Base-by-base conservation (phyloP, 257 asterid species). In the Penstemon barbatus region DNA sequence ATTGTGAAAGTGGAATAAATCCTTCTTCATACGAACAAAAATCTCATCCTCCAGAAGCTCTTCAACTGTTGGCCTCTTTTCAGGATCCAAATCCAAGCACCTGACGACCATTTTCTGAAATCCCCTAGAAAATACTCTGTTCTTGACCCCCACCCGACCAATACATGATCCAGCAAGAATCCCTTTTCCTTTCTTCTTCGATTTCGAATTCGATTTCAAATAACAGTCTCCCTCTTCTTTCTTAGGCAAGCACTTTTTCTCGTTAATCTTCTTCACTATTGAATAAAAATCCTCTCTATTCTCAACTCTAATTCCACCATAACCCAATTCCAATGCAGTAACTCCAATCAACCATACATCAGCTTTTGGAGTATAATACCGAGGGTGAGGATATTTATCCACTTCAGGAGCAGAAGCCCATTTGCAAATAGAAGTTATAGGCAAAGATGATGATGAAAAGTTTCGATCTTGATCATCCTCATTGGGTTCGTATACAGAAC, bases 371-470 rank as follows among this genome's bases (percentile, higher is more conserved):
- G 52, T 37, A 7, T 40, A 43, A 15, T n/a, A 36, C 4, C 6
- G 5, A 52, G 45, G 5, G 4, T 54, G 54, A 1, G 46, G 8
- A 6, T 1, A 25, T 25, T 12, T 4, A 37, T 44, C 52, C 25
- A 59, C 65, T 71, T 75, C 76, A 5, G 81, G 81, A 9, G 75
- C 81, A 3, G 74, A 50, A 41, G 57, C 81, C 77, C 81, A 77
- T 6, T 7, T 10, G 38, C 36, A 68, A 12, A 66, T 33, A 8
- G 54, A 33, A 11, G 37, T 11, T 1, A 15, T 9, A 6, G 74
- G 54, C 49, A 63, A 36, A 37, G 18, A 42, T 0, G 54, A 55
- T 1, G 74, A 39, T 3, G 5, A 15, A 25, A 25, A 25, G 33
- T 25, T 25, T 18, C 12, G 45, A 39, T 1, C 40, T 4, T 33